Evolutionary conservation across 331 rosid genomes (phyloP).

Genomic region (Ulmus americana): DNA sequence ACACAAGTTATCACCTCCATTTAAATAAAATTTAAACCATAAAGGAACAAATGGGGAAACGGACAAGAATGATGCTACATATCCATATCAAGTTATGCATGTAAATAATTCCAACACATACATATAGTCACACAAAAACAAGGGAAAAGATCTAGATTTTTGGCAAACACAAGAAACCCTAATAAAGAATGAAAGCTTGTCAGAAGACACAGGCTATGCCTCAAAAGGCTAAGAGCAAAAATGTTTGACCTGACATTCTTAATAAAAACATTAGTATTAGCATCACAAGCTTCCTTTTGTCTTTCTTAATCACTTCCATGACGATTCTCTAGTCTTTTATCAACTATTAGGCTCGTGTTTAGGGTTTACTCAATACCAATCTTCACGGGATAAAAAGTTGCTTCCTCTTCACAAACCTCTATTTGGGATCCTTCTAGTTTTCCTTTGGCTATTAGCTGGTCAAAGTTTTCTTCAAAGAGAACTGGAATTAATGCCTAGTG

Average conservation of each 20-base stretch:
- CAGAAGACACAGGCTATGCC: conserved; percentile 6
- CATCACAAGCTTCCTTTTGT: conserved; percentile 5
- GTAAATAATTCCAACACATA: conserved; percentile 1
- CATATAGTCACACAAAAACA: neutral
- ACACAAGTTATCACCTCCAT: neutral
- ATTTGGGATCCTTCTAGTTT: conserved; percentile 4
- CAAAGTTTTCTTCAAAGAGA: conserved; percentile 29
- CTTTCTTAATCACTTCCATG: neutral
- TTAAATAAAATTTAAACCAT: neutral
- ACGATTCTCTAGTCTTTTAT: neutral
- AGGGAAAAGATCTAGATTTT: neutral
- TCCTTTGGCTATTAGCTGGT: conserved; percentile 14
- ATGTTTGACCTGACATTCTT: conserved; percentile 9
- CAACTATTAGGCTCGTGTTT: conserved; percentile 29
- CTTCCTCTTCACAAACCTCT: conserved; percentile 18
- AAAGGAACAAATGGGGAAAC: conserved; percentile 3
- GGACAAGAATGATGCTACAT: conserved; percentile 8
- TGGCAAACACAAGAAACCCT: conserved; percentile 14
- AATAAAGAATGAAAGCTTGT: conserved; percentile 13
- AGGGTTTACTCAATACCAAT: conserved; percentile 36
- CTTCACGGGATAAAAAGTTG: conserved; percentile 4
- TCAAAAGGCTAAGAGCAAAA: conserved; percentile 6
- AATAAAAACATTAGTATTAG: neutral
- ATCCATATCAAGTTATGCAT: conserved; percentile 5
- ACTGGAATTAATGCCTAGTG: conserved; percentile 12